Conservation (phyloP, 345 rosid species). For the Nephelium lappaceum region DNA sequence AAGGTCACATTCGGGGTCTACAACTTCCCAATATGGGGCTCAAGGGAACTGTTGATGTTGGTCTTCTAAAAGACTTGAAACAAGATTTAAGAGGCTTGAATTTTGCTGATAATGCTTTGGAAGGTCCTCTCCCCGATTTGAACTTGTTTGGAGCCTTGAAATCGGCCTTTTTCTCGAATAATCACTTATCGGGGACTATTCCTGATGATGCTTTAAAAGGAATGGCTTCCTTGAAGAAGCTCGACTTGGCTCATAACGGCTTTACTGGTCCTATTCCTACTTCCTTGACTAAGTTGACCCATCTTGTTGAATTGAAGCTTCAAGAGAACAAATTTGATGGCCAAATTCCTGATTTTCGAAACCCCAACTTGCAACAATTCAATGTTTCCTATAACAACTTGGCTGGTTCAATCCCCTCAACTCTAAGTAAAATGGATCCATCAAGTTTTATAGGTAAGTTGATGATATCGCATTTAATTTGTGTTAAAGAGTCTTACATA, state of each 20-base stretch:
- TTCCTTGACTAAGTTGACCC: slow-evolving; percentile 50
- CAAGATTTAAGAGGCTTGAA: slow-evolving; percentile 56
- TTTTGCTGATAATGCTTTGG: slow-evolving; percentile 59
- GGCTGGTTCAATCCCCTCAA: slow-evolving; percentile 60
- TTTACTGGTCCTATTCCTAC: slow-evolving; percentile 69
- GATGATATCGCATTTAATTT: too few species aligned
- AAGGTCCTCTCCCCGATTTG: slow-evolving; percentile 62
- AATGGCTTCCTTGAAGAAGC: slow-evolving; percentile 61
- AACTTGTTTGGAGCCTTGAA: slow-evolving; percentile 51
- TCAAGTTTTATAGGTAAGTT: slow-evolving; percentile 51
- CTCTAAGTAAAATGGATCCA: slow-evolving; percentile 38
- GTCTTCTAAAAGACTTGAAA: slow-evolving; percentile 37
- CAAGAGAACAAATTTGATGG: slow-evolving; percentile 70
- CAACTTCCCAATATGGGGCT: slow-evolving; percentile 64
- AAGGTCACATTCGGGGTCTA: slow-evolving; percentile 59
- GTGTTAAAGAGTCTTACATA: too few species aligned
- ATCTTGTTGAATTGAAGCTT: slow-evolving; percentile 58
- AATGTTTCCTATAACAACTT: slow-evolving; percentile 62
- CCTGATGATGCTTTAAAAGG: slow-evolving; percentile 58
- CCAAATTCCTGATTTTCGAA: slow-evolving; percentile 51
- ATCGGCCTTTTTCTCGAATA: slow-evolving; percentile 62
- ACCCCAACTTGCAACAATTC: slow-evolving; percentile 28
- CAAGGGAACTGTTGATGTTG: slow-evolving; percentile 49
- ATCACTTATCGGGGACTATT: slow-evolving; percentile 59
- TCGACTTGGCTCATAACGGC: slow-evolving; percentile 52